A percentile compares a stretch with the other conserved stretches of the same genome.
Evolutionary conservation across 1,139 yeast species (phyloP).

Genomic region (Suhomyces wounanorum): DNA sequence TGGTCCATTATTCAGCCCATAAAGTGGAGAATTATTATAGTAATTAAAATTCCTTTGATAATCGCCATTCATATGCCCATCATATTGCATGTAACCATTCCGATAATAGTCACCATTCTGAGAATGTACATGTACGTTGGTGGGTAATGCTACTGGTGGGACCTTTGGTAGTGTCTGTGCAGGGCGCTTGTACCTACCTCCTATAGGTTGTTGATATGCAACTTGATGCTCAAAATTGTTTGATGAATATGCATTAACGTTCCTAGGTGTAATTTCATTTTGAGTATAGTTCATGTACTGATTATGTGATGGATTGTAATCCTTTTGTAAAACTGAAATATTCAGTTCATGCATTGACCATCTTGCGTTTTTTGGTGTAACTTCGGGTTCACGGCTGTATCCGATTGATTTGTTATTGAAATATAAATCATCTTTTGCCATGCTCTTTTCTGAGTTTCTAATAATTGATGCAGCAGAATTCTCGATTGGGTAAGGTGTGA

Average conservation of each 20-base stretch:
- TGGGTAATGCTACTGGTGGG: slow-evolving; percentile 13
- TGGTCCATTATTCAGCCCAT: slow-evolving; percentile 1
- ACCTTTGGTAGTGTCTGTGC: slow-evolving; percentile 12
- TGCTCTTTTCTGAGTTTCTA: neutral
- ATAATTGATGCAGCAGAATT: slow-evolving; percentile 14
- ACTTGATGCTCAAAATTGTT: neutral
- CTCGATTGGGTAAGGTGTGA: slow-evolving; percentile 10
- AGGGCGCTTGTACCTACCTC: slow-evolving; percentile 13
- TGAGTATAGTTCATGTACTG: neutral
- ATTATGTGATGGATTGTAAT: neutral
- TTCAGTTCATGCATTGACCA: slow-evolving; percentile 10
- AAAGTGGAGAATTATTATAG: slow-evolving; percentile 1
- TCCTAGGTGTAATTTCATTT: neutral
- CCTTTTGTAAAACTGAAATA: neutral
- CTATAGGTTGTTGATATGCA: neutral
- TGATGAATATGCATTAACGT: neutral
- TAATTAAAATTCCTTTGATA: neutral
- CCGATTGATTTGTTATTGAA: slow-evolving; percentile 4
- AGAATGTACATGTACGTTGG: slow-evolving; percentile 11
- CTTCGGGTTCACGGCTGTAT: neutral
- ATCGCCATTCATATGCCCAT: slow-evolving; percentile 1
- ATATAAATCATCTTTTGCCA: slow-evolving; percentile 4
- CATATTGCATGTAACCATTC: neutral
- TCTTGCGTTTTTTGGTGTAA: slow-evolving; percentile 2
- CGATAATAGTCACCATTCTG: slow-evolving; percentile 1